These are phyloP conservation scores for Calonectria crousiana DNA, from an alignment of 2,329 filamentous ascomycete genomes.

Conservation along the genomic window DNA sequence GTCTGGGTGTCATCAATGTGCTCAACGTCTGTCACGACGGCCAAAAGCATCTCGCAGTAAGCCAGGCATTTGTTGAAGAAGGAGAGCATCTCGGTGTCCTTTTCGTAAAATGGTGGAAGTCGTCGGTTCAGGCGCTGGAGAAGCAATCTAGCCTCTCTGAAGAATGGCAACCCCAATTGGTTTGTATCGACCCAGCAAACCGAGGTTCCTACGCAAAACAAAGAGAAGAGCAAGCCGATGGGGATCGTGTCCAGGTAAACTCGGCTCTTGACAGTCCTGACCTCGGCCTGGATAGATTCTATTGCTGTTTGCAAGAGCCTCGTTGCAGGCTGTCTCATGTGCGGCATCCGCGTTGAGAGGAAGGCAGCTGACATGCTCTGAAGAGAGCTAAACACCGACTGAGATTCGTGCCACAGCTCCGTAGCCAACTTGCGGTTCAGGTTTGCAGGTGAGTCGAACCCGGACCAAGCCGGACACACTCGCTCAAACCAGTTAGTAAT, in stretches of 20 bases:
- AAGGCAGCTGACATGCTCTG: conserved; percentile 58
- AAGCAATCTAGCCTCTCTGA: conserved; percentile 45
- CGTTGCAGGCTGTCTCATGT: conserved; percentile 51
- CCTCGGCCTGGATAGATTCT: conserved; percentile 50
- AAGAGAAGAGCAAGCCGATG: conserved; percentile 50
- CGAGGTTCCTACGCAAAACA: conserved; percentile 56
- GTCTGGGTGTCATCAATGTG: neutral
- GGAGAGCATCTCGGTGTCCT: conserved; percentile 46
- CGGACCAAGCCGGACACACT: conserved; percentile 56
- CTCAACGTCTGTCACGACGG: conserved; percentile 50
- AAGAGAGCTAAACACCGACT: conserved; percentile 52
- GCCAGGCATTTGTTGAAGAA: conserved; percentile 55
- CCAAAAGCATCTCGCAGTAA: conserved; percentile 57
- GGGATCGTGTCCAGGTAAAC: conserved; percentile 43
- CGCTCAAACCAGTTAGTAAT: conserved; percentile 55
- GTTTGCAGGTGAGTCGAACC: conserved; percentile 54
- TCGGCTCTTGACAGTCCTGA: conserved; percentile 42
- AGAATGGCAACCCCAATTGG: conserved; percentile 49
- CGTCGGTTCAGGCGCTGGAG: conserved; percentile 43
- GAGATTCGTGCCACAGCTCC: conserved; percentile 52
- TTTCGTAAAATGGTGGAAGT: conserved; percentile 15
- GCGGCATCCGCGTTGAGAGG: conserved; percentile 49
- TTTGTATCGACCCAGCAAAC: conserved; percentile 55
- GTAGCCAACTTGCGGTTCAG: conserved; percentile 54
- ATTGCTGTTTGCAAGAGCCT: conserved; percentile 51